phyloP scores from a whole-genome alignment of 768 basidiomycete species.

The Cystobasidium tubakii region DNA sequence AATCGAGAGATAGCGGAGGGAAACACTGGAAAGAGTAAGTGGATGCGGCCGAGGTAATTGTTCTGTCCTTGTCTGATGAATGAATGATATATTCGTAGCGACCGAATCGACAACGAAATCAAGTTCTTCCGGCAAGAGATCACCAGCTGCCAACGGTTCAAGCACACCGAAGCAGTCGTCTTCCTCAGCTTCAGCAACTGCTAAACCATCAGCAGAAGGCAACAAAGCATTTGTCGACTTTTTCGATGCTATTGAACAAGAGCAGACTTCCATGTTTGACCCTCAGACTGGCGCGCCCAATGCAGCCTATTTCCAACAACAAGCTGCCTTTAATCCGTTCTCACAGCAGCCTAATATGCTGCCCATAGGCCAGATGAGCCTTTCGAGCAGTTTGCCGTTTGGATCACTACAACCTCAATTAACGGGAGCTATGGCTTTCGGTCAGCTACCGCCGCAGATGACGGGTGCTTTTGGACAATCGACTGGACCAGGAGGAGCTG shows the following conservation, averaged over 20 bases:
- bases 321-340: conserved; percentile 70
- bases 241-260: conserved; percentile 78
- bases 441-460: conserved; percentile 45
- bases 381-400: conserved; percentile 3
- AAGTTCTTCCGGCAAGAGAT: not conserved
- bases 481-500: not conserved
- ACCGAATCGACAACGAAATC: not conserved
- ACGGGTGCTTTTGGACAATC: conserved; percentile 46
- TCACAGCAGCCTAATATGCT: conserved; percentile 50
- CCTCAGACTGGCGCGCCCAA: conserved; percentile 56
- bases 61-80: not conserved
- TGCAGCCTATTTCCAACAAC: conserved; percentile 49
- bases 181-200: conserved; percentile 38
- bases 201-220: conserved; percentile 45
- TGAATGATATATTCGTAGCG: not conserved
- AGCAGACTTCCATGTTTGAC: conserved; percentile 67
- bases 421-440: conserved; percentile 39
- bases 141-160: not conserved
- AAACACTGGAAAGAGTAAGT: conserved; percentile 31
- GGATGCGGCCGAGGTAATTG: not conserved
- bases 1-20: conserved; percentile 62
- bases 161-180: conserved; percentile 4
- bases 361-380: not conserved
- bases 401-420: conserved; percentile 34
- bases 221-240: conserved; percentile 68